phyloP scores from a whole-genome alignment of 352 stramenopile species.

The Globisporangium carolinianum region DNA sequence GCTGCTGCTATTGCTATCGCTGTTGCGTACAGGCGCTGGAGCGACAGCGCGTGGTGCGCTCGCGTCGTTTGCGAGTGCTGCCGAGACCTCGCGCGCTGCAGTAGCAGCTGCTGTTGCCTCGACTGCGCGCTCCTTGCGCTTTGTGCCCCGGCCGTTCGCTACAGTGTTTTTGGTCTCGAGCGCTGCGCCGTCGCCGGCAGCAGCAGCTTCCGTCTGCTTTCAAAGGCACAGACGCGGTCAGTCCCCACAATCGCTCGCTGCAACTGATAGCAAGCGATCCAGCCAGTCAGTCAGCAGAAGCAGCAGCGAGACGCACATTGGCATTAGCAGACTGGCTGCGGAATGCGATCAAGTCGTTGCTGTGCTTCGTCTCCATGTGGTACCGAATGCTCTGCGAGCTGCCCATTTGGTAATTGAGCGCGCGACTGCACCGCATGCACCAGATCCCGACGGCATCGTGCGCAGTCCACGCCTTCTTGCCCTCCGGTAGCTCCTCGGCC shows the following conservation, averaged over 20 bases:
- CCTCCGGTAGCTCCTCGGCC: constrained; percentile 14
- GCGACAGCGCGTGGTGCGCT: too few relatives aligned
- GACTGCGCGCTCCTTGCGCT: constrained; percentile 6
- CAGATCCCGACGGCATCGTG: constrained; percentile 43
- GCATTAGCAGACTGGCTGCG: constrained; percentile 2
- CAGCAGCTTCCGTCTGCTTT: background rate
- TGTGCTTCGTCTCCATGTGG: constrained; percentile 55
- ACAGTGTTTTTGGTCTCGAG: background rate
- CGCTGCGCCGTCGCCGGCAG: too few relatives aligned
- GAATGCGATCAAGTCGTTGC: constrained; percentile 22
- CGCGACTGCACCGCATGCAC: constrained; percentile 29
- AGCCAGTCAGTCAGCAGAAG: background rate
- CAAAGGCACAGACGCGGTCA: too few relatives aligned
- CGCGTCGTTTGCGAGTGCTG: background rate
- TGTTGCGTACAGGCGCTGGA: background rate
- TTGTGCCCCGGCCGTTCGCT: constrained; percentile 2
- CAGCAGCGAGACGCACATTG: constrained; percentile 1
- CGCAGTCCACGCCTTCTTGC: constrained; percentile 37
- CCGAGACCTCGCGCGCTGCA: background rate
- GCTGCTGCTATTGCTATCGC: background rate
- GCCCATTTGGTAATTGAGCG: constrained; percentile 36
- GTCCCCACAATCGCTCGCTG: too few relatives aligned
- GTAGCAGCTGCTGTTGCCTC: background rate
- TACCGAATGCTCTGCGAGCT: constrained; percentile 52
- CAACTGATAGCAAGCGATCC: too few relatives aligned